Conservation (phyloP, 2,329 filamentous ascomycete genomes). For the Fonsecaea nubica region DNA sequence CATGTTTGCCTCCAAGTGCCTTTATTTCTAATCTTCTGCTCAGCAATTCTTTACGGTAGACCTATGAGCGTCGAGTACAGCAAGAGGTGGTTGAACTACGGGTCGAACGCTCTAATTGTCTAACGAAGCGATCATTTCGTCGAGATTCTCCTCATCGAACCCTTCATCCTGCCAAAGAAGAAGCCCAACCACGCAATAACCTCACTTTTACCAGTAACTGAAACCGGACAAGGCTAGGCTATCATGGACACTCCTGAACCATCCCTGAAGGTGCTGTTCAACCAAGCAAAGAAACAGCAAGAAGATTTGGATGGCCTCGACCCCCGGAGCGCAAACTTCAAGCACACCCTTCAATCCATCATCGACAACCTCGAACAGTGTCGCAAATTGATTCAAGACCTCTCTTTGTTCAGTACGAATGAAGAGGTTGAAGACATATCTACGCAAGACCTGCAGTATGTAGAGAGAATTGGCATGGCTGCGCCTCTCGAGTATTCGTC, state of each 20-base stretch:
- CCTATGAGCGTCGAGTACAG: background rate
- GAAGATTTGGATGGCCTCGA: slow-evolving; percentile 36
- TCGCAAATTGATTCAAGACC: slow-evolving; percentile 68
- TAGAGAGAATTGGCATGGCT: background rate
- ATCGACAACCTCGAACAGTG: slow-evolving; percentile 63
- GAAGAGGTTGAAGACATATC: slow-evolving; percentile 86
- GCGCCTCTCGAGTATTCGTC: background rate
- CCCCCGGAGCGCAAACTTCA: slow-evolving; percentile 33
- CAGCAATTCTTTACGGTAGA: background rate
- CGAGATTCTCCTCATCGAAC: too few relatives aligned
- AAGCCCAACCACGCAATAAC: background rate
- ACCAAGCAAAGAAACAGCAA: slow-evolving; percentile 32
- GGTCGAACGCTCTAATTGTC: slow-evolving; percentile 3
- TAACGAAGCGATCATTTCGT: background rate
- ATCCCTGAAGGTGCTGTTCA: slow-evolving; percentile 36
- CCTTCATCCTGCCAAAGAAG: background rate
- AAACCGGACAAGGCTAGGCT: background rate
- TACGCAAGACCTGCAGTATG: slow-evolving; percentile 79
- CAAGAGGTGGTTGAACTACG: background rate
- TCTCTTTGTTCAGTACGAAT: slow-evolving; percentile 89
- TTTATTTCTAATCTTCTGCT: background rate
- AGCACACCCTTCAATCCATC: slow-evolving; percentile 32
- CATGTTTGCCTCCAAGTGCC: slow-evolving; percentile 3
- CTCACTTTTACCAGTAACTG: background rate
- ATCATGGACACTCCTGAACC: slow-evolving; percentile 30